A percentile compares a stretch with the other conserved stretches of the same genome.
Conservation (phyloP, 331 rosid species). For the Prunus yedoensis region DNA sequence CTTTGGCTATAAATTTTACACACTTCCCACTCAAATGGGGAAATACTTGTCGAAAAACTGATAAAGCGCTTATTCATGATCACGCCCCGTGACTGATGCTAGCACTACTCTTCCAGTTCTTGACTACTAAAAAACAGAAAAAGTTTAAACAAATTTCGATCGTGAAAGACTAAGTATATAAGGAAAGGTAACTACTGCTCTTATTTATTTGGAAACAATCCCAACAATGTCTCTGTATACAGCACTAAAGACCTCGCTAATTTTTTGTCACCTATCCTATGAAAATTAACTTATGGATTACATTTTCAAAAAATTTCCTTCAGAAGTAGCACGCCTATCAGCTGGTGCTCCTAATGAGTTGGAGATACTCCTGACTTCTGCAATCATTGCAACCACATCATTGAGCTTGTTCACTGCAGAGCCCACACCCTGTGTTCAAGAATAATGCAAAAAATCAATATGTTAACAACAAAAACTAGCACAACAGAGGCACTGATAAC, state of each 20-base stretch:
- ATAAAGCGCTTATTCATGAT: too few species aligned
- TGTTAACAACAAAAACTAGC: background rate
- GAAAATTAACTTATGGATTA: conserved; percentile 1
- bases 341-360: conserved; percentile 50
- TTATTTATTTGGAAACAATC: background rate
- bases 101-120: too few species aligned
- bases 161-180: too few species aligned
- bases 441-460: conserved; percentile 12
- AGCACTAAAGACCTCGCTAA: background rate
- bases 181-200: background rate
- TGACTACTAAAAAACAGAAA: too few species aligned
- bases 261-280: background rate
- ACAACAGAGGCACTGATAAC: background rate
- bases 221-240: background rate
- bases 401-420: conserved; percentile 89
- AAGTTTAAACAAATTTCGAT: too few species aligned
- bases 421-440: conserved; percentile 68
- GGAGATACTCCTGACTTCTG: conserved; percentile 79
- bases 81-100: too few species aligned
- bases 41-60: too few species aligned
- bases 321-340: conserved; percentile 23
- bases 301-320: conserved; percentile 37
- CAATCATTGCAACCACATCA: conserved; percentile 84
- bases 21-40: too few species aligned
- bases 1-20: too few species aligned